phyloP scores from a whole-genome alignment of 1,139 yeast species.

The Magnusiomyces paraingens region DNA sequence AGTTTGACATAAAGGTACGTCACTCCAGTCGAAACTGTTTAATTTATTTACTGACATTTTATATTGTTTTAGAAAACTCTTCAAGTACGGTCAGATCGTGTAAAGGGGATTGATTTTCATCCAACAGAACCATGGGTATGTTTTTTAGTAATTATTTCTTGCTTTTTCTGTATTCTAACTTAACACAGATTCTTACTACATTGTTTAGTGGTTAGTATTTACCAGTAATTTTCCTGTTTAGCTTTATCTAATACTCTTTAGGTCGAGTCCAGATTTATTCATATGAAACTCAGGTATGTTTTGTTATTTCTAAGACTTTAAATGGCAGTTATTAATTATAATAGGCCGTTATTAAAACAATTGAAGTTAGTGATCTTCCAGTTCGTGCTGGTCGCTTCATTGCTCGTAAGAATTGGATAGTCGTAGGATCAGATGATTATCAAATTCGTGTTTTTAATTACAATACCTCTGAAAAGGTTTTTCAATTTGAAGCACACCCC shows the following conservation, averaged over 20 bases:
- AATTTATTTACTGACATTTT: not conserved
- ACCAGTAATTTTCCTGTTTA: not conserved
- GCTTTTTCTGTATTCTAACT: slow-evolving; percentile 5
- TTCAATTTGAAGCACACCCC: slow-evolving; percentile 96
- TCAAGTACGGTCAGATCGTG: slow-evolving; percentile 88
- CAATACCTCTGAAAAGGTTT: slow-evolving; percentile 77
- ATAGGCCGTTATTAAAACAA: slow-evolving; percentile 52
- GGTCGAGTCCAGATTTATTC: slow-evolving; percentile 84
- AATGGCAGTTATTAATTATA: slow-evolving; percentile 9
- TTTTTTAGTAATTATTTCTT: not conserved
- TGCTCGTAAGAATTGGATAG: slow-evolving; percentile 96
- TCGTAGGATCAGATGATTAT: slow-evolving; percentile 94
- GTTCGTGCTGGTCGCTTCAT: slow-evolving; percentile 93
- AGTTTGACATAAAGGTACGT: slow-evolving; percentile 26
- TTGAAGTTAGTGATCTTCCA: slow-evolving; percentile 90
- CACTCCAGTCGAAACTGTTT: not conserved
- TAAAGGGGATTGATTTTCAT: slow-evolving; percentile 96
- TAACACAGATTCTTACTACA: slow-evolving; percentile 52
- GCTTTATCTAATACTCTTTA: slow-evolving; percentile 1
- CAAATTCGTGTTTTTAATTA: slow-evolving; percentile 88
- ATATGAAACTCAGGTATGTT: slow-evolving; percentile 58
- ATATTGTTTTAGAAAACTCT: slow-evolving; percentile 56
- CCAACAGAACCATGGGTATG: slow-evolving; percentile 91
- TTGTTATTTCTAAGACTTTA: slow-evolving; percentile 23
- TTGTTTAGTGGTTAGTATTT: slow-evolving; percentile 57